Evolutionary conservation across 768 basidiomycete genomes (phyloP), one percentile per base, ranked within the genome.

Genomic region (Termitomyces sp.): DNA sequence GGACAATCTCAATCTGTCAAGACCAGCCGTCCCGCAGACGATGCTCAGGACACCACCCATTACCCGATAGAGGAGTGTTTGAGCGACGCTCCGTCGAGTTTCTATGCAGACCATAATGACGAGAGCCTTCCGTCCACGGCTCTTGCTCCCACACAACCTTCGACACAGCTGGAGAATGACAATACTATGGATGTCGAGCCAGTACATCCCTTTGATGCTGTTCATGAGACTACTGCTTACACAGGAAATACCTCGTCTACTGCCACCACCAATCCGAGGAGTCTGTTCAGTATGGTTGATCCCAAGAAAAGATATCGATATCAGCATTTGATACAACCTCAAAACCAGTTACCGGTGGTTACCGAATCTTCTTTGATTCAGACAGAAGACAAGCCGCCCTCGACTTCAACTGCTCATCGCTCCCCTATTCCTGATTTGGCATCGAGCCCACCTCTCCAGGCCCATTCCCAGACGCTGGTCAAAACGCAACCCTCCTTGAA

Each of bases 21-120:
- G 42, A n/a, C n/a, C 26, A 18, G 22, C 6, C n/a, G 22, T 32
- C 35, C 36, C 42, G 5, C n/a, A 8, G 54, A 61, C 53, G 50
- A 58, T 13, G 52, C 53, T 32, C 62, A 66, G 2, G 54, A 60
- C 14, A 49, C n/a, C 9, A 54, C 65, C 57, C 69, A 68, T 46
- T 60, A 65, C 35, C 68, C 71, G 1, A 68, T 61, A 9, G 63
- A 70, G 45, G 67, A 66, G 4, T 74, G 71, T 61, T 65, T 73
- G 57, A 77, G 76, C 52, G 68, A 70, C 58, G 68, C 65, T 33
- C 73, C 73, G 32, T 70, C 75, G 2, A 78, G 73, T 22, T 76
- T 75, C 54, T 73, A 73, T 54, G 71, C 70, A 56, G 70, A 66
- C 51, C 66, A 67, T 32, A 59, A 69, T 45, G 58, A 54, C 47